A percentile compares a stretch with the other conserved stretches of the same genome.
Conservation (phyloP, 2,329 filamentous ascomycete genomes). For the Trichoderma breve region DNA sequence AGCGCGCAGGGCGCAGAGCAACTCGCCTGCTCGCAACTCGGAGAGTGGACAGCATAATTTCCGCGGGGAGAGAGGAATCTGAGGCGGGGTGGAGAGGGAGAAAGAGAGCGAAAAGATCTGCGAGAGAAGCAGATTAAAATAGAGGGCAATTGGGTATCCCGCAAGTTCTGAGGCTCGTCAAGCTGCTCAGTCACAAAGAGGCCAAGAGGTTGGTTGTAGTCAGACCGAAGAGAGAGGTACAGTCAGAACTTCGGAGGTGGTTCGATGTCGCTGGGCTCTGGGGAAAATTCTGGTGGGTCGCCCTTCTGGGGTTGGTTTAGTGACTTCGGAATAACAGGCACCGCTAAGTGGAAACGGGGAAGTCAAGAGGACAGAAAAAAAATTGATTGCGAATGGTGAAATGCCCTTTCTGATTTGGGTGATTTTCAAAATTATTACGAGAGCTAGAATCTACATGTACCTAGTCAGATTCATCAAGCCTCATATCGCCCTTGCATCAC, state of each 20-base stretch:
- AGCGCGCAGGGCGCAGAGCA: conserved; percentile 40
- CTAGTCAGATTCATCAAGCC: neutral
- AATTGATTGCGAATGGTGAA: neutral
- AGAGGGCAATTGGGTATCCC: conserved; percentile 15
- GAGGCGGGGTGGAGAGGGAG: neutral
- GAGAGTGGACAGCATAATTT: conserved; percentile 54
- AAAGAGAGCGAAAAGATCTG: neutral
- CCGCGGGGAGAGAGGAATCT: conserved; percentile 16
- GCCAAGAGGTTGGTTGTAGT: conserved; percentile 8
- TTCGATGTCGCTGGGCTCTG: conserved; percentile 12
- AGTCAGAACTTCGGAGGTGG: conserved; percentile 15
- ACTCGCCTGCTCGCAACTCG: conserved; percentile 53
- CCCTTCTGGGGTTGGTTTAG: neutral
- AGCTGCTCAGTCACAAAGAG: neutral
- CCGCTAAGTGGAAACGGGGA: neutral
- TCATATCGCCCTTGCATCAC: neutral
- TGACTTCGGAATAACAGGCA: neutral
- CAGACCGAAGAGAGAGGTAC: conserved; percentile 5
- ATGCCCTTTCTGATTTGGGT: neutral
- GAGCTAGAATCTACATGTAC: neutral
- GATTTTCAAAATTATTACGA: neutral
- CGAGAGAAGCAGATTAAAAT: neutral
- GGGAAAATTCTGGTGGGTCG: conserved; percentile 19
- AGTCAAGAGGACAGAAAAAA: neutral
- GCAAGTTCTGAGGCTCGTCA: neutral